phyloP scores from a whole-genome alignment of 257 asterid genomes.

The Solanum pimpinellifolium region DNA sequence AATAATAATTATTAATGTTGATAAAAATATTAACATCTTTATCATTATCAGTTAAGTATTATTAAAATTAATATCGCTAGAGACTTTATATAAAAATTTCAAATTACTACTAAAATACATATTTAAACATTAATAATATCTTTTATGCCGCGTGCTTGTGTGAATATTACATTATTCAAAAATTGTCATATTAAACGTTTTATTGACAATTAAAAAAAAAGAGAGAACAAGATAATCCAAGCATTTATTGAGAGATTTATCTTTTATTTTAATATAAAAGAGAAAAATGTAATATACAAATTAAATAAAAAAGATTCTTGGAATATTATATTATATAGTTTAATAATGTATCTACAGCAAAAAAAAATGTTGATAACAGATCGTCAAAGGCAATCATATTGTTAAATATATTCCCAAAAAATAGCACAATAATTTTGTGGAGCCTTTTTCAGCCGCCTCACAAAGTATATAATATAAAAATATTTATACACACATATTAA shows the following conservation, averaged over 20 bases:
- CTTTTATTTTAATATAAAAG: not conserved
- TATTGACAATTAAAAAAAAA: too few relatives aligned
- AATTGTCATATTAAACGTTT: too few relatives aligned
- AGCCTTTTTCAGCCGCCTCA: not conserved
- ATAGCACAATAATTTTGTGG: not conserved
- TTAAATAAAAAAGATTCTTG: not conserved
- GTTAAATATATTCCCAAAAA: not conserved
- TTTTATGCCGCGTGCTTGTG: too few relatives aligned
- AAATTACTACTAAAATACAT: too few relatives aligned
- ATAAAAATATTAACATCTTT: too few relatives aligned
- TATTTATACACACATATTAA: not conserved
- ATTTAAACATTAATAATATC: too few relatives aligned
- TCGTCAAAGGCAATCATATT: not conserved
- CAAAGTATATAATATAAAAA: not conserved
- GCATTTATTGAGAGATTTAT: too few relatives aligned
- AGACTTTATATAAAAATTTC: too few relatives aligned
- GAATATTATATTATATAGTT: not conserved
- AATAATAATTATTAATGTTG: too few relatives aligned
- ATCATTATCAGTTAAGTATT: rapidly evolving
- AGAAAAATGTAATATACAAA: not conserved
- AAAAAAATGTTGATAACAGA: not conserved
- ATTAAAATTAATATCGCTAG: too few relatives aligned
- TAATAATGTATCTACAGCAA: not conserved
- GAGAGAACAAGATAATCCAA: too few relatives aligned
- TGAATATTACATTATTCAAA: not conserved